Evolutionary conservation across 768 basidiomycete genomes (phyloP), one percentile per base, ranked within the genome.

Genomic region (Panellus pusillus): DNA sequence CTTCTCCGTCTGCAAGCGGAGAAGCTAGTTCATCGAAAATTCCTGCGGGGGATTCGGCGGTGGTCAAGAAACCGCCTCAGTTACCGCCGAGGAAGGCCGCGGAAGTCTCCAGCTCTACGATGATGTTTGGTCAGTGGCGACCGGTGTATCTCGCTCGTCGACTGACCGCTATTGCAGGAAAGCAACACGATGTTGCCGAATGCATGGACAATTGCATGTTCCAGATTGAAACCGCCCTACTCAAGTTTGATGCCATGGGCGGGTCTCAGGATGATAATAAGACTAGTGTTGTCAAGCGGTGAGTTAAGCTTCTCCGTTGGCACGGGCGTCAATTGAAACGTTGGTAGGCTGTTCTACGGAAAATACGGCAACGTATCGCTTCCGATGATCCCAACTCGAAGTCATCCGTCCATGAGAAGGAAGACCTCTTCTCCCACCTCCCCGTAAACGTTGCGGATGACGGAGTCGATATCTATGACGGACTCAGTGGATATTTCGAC

Each of bases 161-260:
- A 35, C 47, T 65, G 37, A 63, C 31, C 31, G 31, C 44, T 43
- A 57, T n/a, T 65, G 31, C 52, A 93, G 94, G 96, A 6, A 88
- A 89, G 63, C 97, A 99, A 64, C 96, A 99, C 65, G 97, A 99
- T 67, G 95, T 98, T 12, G 88, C 96, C 0, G 97, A 99, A 71
- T 98, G 96, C 71, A 93, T 98, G 89, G 96, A 98, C 70, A 98
- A 98, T 64, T 95, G 95, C 74, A 89, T 99, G 79, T 97, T 97
- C 73, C 97, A 98, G 70, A 93, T 98, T 46, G 97, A 99, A 70
- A 89, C 92, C 4, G 94, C 93, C 1, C 68, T 93, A 43, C 75
- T 93, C 36, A 89, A 89, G 63, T 89, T 93, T 55, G 82, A 82
- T 46, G 78, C 71, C 4, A 63, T 76, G 45, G 69, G 68, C 52